Conservation (phyloP, 441 rosid species). For the Jatropha multifida region DNA sequence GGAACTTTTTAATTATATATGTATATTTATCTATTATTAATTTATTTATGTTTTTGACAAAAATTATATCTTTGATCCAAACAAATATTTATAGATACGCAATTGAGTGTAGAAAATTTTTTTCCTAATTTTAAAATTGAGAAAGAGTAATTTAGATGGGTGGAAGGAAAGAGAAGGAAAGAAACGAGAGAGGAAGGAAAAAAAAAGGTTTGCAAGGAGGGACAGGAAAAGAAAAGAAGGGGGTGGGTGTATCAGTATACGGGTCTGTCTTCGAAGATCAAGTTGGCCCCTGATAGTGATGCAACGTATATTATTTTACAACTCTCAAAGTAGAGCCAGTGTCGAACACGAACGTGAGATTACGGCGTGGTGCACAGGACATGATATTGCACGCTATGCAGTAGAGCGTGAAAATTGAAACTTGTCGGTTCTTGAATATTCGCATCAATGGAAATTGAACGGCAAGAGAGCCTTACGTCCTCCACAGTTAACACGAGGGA, state of each 20-base stretch:
- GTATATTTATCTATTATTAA: too few species aligned
- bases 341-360: neutral
- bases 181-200: neutral
- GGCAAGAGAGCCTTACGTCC: too few species aligned
- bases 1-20: too few species aligned
- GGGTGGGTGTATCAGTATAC: too few species aligned
- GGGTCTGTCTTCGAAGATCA: neutral
- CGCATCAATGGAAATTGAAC: neutral
- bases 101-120: too few species aligned
- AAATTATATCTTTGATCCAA: too few species aligned
- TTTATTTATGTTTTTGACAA: too few species aligned
- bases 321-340: neutral
- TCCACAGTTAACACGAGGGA: neutral
- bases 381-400: neutral
- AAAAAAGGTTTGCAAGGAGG: neutral
- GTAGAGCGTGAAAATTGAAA: neutral
- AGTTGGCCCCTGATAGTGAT: neutral
- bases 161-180: neutral
- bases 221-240: neutral
- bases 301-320: neutral
- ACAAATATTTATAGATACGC: too few species aligned
- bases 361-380: neutral
- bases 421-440: slow-evolving; percentile 2
- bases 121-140: too few species aligned
- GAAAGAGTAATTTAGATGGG: neutral